Evolutionary conservation across 2,329 filamentous ascomycete species (phyloP), one percentile per base, ranked within the genome.

Genomic region (Curvularia lunata): DNA sequence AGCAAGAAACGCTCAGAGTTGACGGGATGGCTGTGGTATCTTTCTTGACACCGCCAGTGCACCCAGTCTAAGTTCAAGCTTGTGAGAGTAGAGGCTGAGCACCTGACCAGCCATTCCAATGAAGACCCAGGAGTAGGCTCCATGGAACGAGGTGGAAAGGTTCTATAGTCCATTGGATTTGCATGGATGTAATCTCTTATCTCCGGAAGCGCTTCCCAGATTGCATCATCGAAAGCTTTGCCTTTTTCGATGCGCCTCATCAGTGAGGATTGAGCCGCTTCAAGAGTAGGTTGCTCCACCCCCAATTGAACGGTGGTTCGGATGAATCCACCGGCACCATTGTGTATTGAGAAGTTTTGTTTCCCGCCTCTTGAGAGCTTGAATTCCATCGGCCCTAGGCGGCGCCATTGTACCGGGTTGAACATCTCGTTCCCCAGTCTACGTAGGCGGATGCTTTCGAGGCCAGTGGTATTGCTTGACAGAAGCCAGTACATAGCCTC

Each of bases 401-500:
- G 61, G 34, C 53, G 57, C 21, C 48, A 54, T 18, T 59, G 52
- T 5, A 18, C 30, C 6, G 46, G n/a, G 6, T 60, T 42, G 4
- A 52, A 40, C 9, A 62, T 57, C 16, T 71, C 69, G 37, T 76
- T 65, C n/a, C 75, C 72, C 28, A 81, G 56, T 5, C 80, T 70
- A 27, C 80, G 74, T 37, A 81, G 61, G 2, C 80, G 75, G 21
- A 82, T 56, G 32, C 73, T 79, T 52, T 81, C 73, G 2, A 82
- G 65, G 0, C 73, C 75, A 7, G 58, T 63, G 2, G 73, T 68
- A 43, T 74, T 60, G 5, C 71, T 16, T 18, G 60, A 34, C 1
- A 63, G 48, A 3, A 66, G 61, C 28, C 68, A 61, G 16, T 38
- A 53, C 13, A 64, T 53, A 3, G 63, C 52, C 12, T 63, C 50